Evolutionary conservation across 305 asterid genomes (phyloP).

Genomic region (Solanum hybrid): DNA sequence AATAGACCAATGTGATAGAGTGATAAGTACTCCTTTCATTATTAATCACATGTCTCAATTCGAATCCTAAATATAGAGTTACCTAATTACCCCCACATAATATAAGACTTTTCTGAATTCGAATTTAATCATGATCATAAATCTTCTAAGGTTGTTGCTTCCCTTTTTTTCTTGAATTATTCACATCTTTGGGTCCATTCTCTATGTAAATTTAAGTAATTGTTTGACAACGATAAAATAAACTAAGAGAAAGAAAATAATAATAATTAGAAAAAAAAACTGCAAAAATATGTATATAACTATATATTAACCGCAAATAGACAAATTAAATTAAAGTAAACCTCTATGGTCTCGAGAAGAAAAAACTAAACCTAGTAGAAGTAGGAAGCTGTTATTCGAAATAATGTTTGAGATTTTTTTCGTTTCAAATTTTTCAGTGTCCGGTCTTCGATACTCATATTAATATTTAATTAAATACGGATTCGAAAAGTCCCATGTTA

Average conservation of each 20-base stretch:
- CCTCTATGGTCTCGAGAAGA: background rate
- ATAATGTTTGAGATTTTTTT: background rate
- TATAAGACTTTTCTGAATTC: background rate
- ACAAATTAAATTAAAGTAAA: background rate
- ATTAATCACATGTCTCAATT: background rate
- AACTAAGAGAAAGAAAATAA: background rate
- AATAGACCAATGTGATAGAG: too few relatives aligned
- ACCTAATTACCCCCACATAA: background rate
- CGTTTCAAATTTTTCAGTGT: rapidly evolving
- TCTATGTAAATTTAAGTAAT: background rate
- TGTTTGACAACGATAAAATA: background rate
- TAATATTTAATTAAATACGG: rapidly evolving
- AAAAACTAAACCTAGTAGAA: background rate
- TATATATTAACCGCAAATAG: background rate
- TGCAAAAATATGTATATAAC: background rate
- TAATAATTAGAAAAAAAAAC: background rate
- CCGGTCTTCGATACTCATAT: background rate
- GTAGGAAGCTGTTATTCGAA: background rate
- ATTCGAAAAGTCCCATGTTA: background rate
- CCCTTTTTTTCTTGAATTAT: background rate
- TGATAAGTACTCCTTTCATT: background rate
- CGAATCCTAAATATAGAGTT: background rate
- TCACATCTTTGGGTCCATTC: background rate
- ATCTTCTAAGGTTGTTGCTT: background rate
- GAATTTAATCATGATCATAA: background rate